A percentile compares a stretch with the other conserved stretches of the same genome.
phyloP scores from a whole-genome alignment of 129 eudicot genomes.

The Flaveria trinervia region DNA sequence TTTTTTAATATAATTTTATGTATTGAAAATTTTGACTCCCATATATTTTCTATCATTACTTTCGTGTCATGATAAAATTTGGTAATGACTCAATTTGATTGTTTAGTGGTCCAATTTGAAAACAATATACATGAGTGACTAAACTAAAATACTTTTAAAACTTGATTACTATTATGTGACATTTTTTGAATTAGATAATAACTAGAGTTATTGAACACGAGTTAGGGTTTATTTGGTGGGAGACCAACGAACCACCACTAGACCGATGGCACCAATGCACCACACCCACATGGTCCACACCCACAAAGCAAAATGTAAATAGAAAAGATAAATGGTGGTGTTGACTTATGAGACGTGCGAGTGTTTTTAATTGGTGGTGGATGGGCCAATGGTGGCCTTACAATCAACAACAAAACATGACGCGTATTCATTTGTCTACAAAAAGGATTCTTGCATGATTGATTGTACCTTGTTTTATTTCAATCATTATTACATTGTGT shows the following conservation, averaged over 20 bases:
- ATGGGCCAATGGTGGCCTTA: not conserved
- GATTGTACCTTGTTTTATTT: not conserved
- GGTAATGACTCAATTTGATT: no score
- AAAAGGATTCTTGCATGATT: not conserved
- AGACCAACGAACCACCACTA: conserved; percentile 24
- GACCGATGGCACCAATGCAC: not conserved
- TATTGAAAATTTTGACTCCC: no score
- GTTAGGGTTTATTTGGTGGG: conserved; percentile 6
- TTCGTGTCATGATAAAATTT: no score
- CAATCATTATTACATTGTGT: not conserved
- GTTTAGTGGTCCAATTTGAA: no score
- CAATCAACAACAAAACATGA: not conserved
- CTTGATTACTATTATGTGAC: no score
- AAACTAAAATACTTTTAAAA: no score
- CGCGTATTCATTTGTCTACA: conserved; percentile 29
- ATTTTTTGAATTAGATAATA: not conserved
- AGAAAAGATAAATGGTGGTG: conserved; percentile 8
- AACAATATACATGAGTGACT: no score
- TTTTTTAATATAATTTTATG: no score
- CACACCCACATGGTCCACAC: conserved; percentile 30
- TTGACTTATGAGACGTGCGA: conserved; percentile 10
- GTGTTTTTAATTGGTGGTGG: not conserved
- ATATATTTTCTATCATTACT: no score
- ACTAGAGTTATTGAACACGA: not conserved
- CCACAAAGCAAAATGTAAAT: not conserved